Conservation (phyloP, 352 stramenopile genomes). For the Globisporangium emineosum region DNA sequence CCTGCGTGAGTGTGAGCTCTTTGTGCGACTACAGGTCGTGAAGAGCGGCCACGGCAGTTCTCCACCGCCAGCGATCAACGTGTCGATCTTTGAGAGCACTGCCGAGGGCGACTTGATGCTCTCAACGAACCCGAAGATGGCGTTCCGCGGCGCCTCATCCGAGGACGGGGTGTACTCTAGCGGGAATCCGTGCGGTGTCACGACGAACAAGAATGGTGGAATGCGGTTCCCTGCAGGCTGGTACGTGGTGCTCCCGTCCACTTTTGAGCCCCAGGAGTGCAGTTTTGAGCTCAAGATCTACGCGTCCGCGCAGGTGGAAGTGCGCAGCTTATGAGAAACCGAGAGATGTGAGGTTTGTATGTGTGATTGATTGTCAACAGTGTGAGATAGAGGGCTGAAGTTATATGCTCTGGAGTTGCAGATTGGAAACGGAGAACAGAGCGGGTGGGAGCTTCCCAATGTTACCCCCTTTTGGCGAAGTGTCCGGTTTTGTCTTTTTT, state of each 20-base stretch:
- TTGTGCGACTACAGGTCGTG: slow-evolving; percentile 46
- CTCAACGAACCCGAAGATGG: slow-evolving; percentile 54
- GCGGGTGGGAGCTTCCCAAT: too few relatives aligned
- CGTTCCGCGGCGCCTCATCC: slow-evolving; percentile 53
- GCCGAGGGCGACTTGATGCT: slow-evolving; percentile 52
- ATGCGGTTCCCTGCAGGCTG: slow-evolving; percentile 42
- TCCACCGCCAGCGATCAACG: slow-evolving; percentile 52
- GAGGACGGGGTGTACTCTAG: slow-evolving; percentile 51
- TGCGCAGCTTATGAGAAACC: slow-evolving; percentile 28
- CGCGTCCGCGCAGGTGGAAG: slow-evolving; percentile 37
- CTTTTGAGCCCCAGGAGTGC: slow-evolving; percentile 59
- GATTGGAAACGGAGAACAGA: too few relatives aligned
- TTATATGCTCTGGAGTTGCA: background rate
- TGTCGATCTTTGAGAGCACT: slow-evolving; percentile 68
- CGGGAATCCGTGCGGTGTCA: slow-evolving; percentile 49
- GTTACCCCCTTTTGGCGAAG: too few relatives aligned
- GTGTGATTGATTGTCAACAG: background rate
- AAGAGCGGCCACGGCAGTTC: slow-evolving; percentile 11
- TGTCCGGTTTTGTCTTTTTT: too few relatives aligned
- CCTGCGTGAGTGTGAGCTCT: slow-evolving; percentile 42
- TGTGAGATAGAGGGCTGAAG: background rate
- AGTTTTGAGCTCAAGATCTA: slow-evolving; percentile 61
- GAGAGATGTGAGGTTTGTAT: background rate
- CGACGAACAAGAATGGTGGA: slow-evolving; percentile 25
- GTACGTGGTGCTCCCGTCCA: slow-evolving; percentile 78